Conservation (phyloP, 2,329 filamentous ascomycete species). For the Colletotrichum magnum region DNA sequence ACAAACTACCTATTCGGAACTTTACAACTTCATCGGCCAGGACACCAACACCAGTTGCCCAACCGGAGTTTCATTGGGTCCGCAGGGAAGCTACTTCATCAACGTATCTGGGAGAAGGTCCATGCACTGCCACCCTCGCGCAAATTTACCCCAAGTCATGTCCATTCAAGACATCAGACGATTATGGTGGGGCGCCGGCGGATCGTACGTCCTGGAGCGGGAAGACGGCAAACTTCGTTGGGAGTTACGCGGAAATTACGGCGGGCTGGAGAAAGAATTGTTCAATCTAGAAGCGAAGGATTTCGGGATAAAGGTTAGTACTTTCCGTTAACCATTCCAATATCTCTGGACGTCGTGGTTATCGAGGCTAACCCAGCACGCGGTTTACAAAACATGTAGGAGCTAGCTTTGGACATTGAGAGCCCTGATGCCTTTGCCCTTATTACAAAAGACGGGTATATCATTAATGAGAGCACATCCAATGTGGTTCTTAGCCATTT, state of each 20-base stretch:
- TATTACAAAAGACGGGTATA: conserved; percentile 2
- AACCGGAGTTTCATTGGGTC: conserved; percentile 7
- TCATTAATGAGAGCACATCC: conserved; percentile 10
- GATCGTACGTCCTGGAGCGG: conserved; percentile 11
- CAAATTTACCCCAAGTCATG: background rate
- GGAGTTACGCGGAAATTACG: conserved; percentile 12
- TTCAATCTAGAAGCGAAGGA: conserved; percentile 2
- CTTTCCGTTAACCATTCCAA: background rate
- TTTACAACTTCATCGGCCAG: conserved; percentile 16
- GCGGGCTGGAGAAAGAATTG: conserved; percentile 4
- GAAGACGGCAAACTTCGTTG: conserved; percentile 16
- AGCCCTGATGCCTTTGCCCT: conserved; percentile 9
- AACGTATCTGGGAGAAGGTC: conserved; percentile 18
- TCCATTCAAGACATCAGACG: conserved; percentile 16
- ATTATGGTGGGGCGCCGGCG: conserved; percentile 8
- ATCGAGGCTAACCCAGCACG: background rate
- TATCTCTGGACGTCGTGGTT: no score
- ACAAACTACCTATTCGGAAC: conserved; percentile 9
- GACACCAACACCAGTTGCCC: conserved; percentile 15
- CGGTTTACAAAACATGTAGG: conserved; percentile 1
- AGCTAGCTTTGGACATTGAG: conserved; percentile 19
- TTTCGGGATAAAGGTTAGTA: conserved; percentile 6
- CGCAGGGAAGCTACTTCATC: conserved; percentile 19
- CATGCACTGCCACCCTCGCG: conserved; percentile 11
- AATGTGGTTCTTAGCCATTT: conserved; percentile 17